Base-by-base conservation (phyloP, 208 protist genomes). In the Crithidia brevicula region DNA sequence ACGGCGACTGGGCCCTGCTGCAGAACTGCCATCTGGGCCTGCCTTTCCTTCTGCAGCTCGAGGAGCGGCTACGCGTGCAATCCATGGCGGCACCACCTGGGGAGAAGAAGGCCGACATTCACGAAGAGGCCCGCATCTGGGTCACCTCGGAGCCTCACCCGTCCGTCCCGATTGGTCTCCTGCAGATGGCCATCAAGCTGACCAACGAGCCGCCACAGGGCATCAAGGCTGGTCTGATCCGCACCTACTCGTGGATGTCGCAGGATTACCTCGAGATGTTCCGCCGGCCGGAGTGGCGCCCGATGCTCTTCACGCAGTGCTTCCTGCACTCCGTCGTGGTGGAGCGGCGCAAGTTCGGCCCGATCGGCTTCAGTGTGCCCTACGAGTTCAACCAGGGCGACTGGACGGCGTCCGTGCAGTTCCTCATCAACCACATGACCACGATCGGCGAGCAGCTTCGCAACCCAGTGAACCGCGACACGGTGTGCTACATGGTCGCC, bases 341-440 rank as follows among this genome's bases (percentile, higher is more conserved):
- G 71, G 98, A 99, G 86, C 89, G 98, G 28, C 90, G 97, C 65
- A 99, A 99, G 86, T 99, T 99, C 73, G 98, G 98, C 28, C 96
- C 98, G n/a, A 94, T 99, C 67, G 98, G 98, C 20, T 99, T 98
- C 91, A 98, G 94, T 75, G 97, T 99, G 25, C 97, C 97, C 30
- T 99, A 99, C 83, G 98, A 99, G 85, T 99, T 99, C 82, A 99
- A 99, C 78, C 94, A 98, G 72, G 92, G 93, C 54, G 98, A 99
- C 83, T 97, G 92, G 90, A 94, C 88, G n/a, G 92, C 92, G 92
- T 99, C 72, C 71, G 85, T 99, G 65, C 81, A 94, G 76, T 99
- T 99, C 86, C 77, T 99, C 27, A 97, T 99, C 81, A 99, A 98
- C 73, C 97, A 99, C 88, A 94, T 99, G 80, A 96, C 95, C 10